Evolutionary conservation across 805 yeast genomes (phyloP), one percentile per base, ranked within the genome.

Genomic region (Candida ortonii): DNA sequence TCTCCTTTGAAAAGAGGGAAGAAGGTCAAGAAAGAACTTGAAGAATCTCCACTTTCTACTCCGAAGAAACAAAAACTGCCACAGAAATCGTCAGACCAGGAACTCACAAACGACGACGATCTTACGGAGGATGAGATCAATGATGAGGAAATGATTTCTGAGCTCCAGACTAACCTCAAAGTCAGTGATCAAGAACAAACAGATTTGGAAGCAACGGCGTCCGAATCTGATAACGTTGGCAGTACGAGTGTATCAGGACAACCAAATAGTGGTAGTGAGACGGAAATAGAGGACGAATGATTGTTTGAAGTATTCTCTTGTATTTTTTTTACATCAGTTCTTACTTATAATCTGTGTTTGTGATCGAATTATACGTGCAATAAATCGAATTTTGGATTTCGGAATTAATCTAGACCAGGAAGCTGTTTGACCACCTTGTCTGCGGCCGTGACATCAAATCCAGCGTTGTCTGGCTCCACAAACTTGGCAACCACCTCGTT

Each of bases 391-490:
- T 20, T 20, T 20, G 22, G 8, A 20, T 8, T n/a, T n/a, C n/a
- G n/a, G n/a, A n/a, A n/a, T 25, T 37, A 48, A 20, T 52, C 55
- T 11, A 50, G 37, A n/a, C 53, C 57, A 7, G 46, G 49, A 11
- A 50, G 30, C 23, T 44, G 47, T 23, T 55, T 49, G 42, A 70
- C 57, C 18, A 74, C 77, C 34, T 67, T 65, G 18, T 58, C 57
- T 6, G 78, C 76, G 6, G 59, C 68, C 18, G 73, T 64, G 30
- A 70, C 78, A 39, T 75, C 71, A 45, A 87, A 73, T 9, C 88
- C 75, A 26, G 80, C 76, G 62, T 77, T 78, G 56, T 87, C 95
- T 16, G 94, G 90, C 66, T 88, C 96, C 31, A 78, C 76, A 53
- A 81, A 82, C 21, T 76, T 65, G 41, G 78, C 65, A 30, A 65